phyloP scores from a whole-genome alignment of 108 stramenopile genomes.

The Pseudonitzschia multistriata region DNA sequence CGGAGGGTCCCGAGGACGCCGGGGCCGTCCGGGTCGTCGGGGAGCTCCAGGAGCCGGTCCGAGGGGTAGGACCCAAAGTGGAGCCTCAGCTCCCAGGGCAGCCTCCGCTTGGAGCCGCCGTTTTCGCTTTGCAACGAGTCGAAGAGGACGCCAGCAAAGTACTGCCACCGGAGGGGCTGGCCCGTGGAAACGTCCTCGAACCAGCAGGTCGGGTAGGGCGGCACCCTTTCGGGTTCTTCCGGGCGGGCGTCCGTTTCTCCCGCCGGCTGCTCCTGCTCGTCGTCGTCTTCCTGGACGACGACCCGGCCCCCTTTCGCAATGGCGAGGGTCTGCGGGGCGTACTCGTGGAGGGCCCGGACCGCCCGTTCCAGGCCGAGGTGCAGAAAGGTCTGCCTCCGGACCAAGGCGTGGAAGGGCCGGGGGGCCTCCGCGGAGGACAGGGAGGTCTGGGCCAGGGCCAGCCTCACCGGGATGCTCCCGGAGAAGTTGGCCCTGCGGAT shows the following conservation, averaged over 20 bases:
- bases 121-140: conserved; percentile 32
- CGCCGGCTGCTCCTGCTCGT: neutral
- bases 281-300: neutral
- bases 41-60: conserved; percentile 54
- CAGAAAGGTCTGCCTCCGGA: conserved; percentile 63
- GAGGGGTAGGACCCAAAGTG: conserved; percentile 77
- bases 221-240: neutral
- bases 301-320: conserved; percentile 17
- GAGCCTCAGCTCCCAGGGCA: conserved; percentile 79
- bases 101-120: neutral
- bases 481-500: conserved; percentile 50
- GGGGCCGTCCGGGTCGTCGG: neutral
- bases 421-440: conserved; percentile 54
- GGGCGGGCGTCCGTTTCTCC: neutral
- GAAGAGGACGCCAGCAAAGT: conserved; percentile 73
- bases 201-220: conserved; percentile 68
- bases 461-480: conserved; percentile 64
- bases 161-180: conserved; percentile 72
- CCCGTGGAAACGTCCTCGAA: conserved; percentile 78
- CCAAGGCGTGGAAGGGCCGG: conserved; percentile 59
- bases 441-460: conserved; percentile 66
- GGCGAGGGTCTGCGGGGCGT: conserved; percentile 55
- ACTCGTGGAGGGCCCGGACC: conserved; percentile 52
- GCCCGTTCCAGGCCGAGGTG: conserved; percentile 68
- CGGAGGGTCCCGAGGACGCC: conserved; percentile 40